phyloP scores from a whole-genome alignment of 352 stramenopile species.

The Pythium diclinum region DNA sequence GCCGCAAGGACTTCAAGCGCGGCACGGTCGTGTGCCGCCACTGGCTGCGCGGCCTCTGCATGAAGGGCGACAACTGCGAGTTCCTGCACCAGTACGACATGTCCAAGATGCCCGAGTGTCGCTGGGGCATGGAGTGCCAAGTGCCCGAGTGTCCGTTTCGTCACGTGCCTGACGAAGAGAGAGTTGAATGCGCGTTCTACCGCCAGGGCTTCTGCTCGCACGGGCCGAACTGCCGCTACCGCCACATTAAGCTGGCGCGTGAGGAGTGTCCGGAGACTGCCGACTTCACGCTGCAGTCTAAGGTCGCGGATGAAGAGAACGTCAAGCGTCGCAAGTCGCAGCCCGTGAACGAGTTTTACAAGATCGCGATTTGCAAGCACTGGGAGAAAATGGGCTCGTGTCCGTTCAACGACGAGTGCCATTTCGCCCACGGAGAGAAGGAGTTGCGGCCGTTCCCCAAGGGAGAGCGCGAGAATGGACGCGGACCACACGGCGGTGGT shows the following conservation, averaged over 20 bases:
- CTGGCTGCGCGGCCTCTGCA: conserved; percentile 96
- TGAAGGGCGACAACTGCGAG: conserved; percentile 97
- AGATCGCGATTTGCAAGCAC: conserved; percentile 97
- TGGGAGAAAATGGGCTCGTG: conserved; percentile 94
- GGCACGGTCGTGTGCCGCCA: conserved; percentile 97
- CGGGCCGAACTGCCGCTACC: conserved; percentile 94
- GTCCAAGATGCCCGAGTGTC: conserved; percentile 96
- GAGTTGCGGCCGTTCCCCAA: conserved; percentile 90
- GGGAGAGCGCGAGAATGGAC: conserved; percentile 51
- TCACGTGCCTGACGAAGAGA: conserved; percentile 95
- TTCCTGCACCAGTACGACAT: conserved; percentile 97
- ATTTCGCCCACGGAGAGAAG: conserved; percentile 95
- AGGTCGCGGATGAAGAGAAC: conserved; percentile 89
- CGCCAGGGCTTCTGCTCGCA: conserved; percentile 98
- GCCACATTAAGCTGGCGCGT: conserved; percentile 90
- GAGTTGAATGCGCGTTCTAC: conserved; percentile 97
- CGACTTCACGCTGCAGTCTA: conserved; percentile 93
- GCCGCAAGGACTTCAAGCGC: conserved; percentile 87
- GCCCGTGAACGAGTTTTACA: conserved; percentile 96
- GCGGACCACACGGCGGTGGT: conserved; percentile 9
- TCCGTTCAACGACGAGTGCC: conserved; percentile 95
- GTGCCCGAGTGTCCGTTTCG: conserved; percentile 96
- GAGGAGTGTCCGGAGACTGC: conserved; percentile 92
- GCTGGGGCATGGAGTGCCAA: conserved; percentile 96
- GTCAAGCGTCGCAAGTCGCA: conserved; percentile 83